Conservation (phyloP, 441 rosid species). For the Gossypium schwendimanii region DNA sequence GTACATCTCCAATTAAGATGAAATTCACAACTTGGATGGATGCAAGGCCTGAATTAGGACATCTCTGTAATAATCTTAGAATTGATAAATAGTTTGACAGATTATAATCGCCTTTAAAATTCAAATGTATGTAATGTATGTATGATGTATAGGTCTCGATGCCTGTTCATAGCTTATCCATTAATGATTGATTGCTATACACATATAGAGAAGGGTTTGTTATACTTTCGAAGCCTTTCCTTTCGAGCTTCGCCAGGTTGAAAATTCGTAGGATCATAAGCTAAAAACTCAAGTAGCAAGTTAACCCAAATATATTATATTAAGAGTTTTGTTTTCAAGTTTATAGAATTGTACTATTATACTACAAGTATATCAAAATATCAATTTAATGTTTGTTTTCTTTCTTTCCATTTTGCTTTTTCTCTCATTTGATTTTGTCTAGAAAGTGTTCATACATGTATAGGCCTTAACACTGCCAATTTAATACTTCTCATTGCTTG, state of each 20-base stretch:
- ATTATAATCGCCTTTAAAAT: constrained; percentile 3
- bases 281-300: not conserved
- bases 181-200: constrained; percentile 11
- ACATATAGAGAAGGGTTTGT: constrained; percentile 20
- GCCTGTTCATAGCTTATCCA: constrained; percentile 11
- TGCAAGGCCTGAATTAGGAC: constrained; percentile 87
- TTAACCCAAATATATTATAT: too few relatives aligned
- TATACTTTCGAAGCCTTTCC: not conserved
- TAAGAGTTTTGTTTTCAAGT: not conserved
- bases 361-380: not conserved
- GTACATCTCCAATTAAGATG: constrained; percentile 48
- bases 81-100: constrained; percentile 49
- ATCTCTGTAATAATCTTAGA: constrained; percentile 83
- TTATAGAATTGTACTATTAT: not conserved
- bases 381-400: not conserved
- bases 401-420: not conserved
- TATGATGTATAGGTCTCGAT: constrained; percentile 23
- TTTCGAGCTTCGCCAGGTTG: not conserved
- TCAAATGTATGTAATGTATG: constrained; percentile 14
- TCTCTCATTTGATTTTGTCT: not conserved
- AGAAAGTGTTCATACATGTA: too few relatives aligned
- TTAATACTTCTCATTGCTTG: too few relatives aligned
- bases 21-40: constrained; percentile 76
- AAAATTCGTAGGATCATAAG: not conserved
- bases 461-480: too few relatives aligned